These are phyloP conservation scores for Camelina hispida DNA, from an alignment of 345 rosid species.

Conservation along the genomic window DNA sequence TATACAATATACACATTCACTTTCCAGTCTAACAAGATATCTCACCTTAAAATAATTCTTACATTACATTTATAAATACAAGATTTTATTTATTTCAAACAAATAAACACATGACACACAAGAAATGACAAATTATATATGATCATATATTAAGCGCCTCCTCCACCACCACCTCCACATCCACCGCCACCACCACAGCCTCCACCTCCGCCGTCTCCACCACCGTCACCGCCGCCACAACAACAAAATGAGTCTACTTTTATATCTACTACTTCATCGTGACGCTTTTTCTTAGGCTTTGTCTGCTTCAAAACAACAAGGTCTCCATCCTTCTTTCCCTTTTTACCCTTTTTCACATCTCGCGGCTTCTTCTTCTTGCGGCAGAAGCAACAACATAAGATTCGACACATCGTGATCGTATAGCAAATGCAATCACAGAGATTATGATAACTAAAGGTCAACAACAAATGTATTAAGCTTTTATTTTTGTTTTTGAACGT, in stretches of 20 bases:
- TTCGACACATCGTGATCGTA: constrained; percentile 30
- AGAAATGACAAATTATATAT: not conserved
- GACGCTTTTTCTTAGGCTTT: constrained; percentile 37
- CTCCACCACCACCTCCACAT: constrained; percentile 31
- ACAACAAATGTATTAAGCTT: not conserved
- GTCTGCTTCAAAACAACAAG: constrained; percentile 28
- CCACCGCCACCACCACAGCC: constrained; percentile 23
- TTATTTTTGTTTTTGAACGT: not conserved
- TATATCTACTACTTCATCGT: not conserved
- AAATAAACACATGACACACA: constrained; percentile 15
- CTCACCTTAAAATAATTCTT: constrained; percentile 1
- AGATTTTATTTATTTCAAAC: too few species aligned
- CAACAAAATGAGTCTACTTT: constrained; percentile 11
- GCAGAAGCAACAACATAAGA: constrained; percentile 28
- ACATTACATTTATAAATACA: not conserved
- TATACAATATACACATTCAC: too few species aligned
- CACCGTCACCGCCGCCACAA: not conserved
- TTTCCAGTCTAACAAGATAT: not conserved
- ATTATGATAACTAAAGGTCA: constrained; percentile 7
- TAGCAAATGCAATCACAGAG: constrained; percentile 17
- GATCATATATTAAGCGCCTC: constrained; percentile 20
- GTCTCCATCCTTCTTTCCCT: constrained; percentile 39
- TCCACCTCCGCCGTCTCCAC: not conserved
- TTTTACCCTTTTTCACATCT: constrained; percentile 31
- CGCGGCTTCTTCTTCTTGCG: constrained; percentile 25